Conservation (phyloP, 306 rosid species). For the Lotus japonicus region DNA sequence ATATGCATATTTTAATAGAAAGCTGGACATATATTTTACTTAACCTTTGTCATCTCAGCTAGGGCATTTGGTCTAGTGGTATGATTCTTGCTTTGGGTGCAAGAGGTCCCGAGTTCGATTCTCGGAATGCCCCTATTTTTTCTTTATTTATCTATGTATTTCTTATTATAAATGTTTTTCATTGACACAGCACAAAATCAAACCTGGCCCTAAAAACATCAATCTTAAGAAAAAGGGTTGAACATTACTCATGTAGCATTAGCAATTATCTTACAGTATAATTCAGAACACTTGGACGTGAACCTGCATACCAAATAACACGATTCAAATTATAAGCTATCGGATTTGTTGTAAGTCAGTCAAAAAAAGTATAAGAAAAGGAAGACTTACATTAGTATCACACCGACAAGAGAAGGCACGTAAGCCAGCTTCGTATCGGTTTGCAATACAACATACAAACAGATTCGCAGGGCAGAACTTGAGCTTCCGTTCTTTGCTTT, state of each 20-base stretch:
- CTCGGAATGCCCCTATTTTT: constrained; percentile 16
- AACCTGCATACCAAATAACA: neutral
- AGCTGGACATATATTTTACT: neutral
- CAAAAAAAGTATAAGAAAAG: too few species aligned
- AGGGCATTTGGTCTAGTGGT: constrained; percentile 60
- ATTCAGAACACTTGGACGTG: neutral
- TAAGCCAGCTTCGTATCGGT: too few species aligned
- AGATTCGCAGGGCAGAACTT: too few species aligned
- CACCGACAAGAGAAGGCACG: too few species aligned
- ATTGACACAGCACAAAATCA: neutral
- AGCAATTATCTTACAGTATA: neutral
- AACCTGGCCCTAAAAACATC: neutral
- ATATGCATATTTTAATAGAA: neutral
- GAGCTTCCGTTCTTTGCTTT: neutral
- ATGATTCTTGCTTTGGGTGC: constrained; percentile 70
- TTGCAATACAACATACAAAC: too few species aligned
- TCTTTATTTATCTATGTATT: neutral
- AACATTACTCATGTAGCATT: neutral
- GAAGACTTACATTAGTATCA: too few species aligned
- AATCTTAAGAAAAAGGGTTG: neutral
- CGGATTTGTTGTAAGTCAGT: too few species aligned
- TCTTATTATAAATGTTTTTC: neutral
- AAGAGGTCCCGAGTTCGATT: constrained; percentile 48
- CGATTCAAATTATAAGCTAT: neutral
- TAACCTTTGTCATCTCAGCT: neutral